Percentiles rank a stretch among this genome's conserved stretches.
phyloP scores from a whole-genome alignment of 768 basidiomycete genomes.

The Termitomyces eurrhizus region DNA sequence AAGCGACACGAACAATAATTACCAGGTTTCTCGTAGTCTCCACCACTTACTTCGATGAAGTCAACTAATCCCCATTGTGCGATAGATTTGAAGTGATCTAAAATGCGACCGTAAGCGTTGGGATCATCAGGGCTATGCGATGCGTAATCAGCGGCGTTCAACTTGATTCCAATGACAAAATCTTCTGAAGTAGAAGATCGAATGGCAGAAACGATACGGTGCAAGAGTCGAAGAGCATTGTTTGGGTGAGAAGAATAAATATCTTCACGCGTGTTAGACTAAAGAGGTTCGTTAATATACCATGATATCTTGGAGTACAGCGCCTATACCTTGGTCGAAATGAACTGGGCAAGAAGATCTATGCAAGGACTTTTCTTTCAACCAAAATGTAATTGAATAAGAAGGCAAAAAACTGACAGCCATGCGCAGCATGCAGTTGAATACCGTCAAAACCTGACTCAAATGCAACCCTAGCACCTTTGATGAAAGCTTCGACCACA shows the following conservation, averaged over 20 bases:
- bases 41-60: slow-evolving; percentile 86
- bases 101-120: slow-evolving; percentile 36
- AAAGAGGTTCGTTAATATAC: neutral
- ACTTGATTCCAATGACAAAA: slow-evolving; percentile 77
- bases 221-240: slow-evolving; percentile 55
- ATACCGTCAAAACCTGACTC: slow-evolving; percentile 82
- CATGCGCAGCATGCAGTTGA: slow-evolving; percentile 82
- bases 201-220: slow-evolving; percentile 51
- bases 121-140: slow-evolving; percentile 21
- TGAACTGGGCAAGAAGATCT: slow-evolving; percentile 80
- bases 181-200: slow-evolving; percentile 45
- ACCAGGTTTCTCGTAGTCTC: slow-evolving; percentile 82
- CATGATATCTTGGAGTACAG: neutral
- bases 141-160: slow-evolving; percentile 77
- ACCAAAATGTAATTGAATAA: neutral
- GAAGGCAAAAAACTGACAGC: slow-evolving; percentile 51
- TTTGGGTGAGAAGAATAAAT: slow-evolving; percentile 42
- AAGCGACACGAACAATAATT: slow-evolving; percentile 11
- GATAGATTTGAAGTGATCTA: slow-evolving; percentile 58
- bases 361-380: neutral
- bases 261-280: slow-evolving; percentile 53
- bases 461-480: slow-evolving; percentile 61
- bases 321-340: slow-evolving; percentile 56
- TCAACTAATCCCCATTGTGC: slow-evolving; percentile 66
- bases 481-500: slow-evolving; percentile 59